Evolutionary conservation across 169 alveolate species (phyloP).

Genomic region (Plasmodium gaboni): DNA sequence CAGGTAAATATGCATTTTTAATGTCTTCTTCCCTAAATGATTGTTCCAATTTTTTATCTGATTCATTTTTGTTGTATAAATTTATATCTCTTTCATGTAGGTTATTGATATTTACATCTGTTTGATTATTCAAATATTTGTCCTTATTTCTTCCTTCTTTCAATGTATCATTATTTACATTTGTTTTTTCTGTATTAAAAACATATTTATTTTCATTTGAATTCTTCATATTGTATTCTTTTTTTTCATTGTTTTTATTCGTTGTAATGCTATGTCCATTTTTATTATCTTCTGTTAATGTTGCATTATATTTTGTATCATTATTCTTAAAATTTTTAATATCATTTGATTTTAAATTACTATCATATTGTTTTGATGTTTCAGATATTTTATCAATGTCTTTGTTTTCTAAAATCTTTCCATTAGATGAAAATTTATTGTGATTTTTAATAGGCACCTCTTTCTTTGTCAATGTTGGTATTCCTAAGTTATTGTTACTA

Average conservation of each 20-base stretch:
- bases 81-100: neutral
- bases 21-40: slow-evolving; percentile 17
- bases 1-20: slow-evolving; percentile 10
- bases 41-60: slow-evolving; percentile 4
- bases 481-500: slow-evolving; percentile 17
- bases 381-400: neutral
- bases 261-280: too few species aligned
- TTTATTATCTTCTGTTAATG: too few species aligned
- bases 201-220: neutral
- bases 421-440: neutral
- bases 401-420: slow-evolving; percentile 15
- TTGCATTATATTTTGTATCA: too few species aligned
- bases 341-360: slow-evolving; percentile 4
- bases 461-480: slow-evolving; percentile 9
- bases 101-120: neutral
- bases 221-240: neutral
- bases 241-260: neutral
- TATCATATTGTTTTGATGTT: neutral
- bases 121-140: neutral
- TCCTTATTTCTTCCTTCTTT: neutral
- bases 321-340: slow-evolving; percentile 1
- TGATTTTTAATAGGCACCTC: slow-evolving; percentile 30
- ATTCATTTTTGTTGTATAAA: neutral
- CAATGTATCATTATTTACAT: neutral
- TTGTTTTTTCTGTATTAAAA: neutral